These are phyloP conservation scores for Alternaria gaisen DNA, from an alignment of 2,329 filamentous ascomycete species.

Conservation along the genomic window DNA sequence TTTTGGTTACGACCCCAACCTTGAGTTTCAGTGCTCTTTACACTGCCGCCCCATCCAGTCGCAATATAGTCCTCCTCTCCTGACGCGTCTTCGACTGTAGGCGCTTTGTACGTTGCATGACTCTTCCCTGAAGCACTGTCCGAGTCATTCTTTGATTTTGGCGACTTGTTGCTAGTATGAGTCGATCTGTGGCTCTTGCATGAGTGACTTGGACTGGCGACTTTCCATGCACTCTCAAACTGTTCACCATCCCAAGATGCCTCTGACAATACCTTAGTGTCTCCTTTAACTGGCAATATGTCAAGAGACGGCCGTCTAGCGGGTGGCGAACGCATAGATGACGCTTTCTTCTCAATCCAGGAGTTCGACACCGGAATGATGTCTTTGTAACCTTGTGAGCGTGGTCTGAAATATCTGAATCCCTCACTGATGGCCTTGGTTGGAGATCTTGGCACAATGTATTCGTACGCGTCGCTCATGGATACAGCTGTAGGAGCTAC, in stretches of 20 bases:
- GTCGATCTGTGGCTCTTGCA: constrained; percentile 4
- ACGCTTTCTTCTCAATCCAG: neutral
- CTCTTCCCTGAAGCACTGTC: constrained; percentile 19
- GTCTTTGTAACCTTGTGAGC: neutral
- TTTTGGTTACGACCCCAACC: neutral
- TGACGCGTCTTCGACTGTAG: constrained; percentile 33
- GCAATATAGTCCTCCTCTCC: constrained; percentile 4
- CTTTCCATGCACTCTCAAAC: constrained; percentile 6
- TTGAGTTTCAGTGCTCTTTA: neutral
- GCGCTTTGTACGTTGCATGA: constrained; percentile 30
- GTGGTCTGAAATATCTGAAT: constrained; percentile 4
- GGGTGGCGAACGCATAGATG: constrained; percentile 14
- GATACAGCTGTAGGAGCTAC: neutral
- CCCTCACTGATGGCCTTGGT: neutral
- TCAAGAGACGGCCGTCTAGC: constrained; percentile 23
- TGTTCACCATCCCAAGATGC: neutral
- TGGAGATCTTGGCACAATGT: neutral
- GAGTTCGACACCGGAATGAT: neutral
- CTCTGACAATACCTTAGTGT: neutral
- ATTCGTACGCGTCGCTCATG: neutral
- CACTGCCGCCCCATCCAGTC: constrained; percentile 9
- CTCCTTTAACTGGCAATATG: constrained; percentile 6
- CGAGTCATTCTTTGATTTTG: neutral
- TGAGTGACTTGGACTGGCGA: constrained; percentile 2
- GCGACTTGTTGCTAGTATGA: neutral